These are phyloP conservation scores for Hemerocallis citrina DNA, from an alignment of 106 monocot species.

Conservation along the genomic window DNA sequence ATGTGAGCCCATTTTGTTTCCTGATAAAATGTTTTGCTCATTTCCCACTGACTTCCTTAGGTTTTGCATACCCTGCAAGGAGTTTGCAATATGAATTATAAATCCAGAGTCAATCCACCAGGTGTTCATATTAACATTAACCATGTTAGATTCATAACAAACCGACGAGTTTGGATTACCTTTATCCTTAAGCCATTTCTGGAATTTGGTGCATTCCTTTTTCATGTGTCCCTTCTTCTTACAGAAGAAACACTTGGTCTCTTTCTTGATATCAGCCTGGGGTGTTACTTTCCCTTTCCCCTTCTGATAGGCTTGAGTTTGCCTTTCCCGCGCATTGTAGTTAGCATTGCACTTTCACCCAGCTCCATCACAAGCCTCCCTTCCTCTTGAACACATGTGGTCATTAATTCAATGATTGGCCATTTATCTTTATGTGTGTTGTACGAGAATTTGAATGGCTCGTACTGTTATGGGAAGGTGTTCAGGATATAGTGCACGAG, in stretches of 20 bases:
- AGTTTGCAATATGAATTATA: neutral
- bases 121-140: neutral
- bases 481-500: neutral
- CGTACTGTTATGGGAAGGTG: neutral
- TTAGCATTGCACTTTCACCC: neutral
- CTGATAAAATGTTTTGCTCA: slow-evolving; percentile 1
- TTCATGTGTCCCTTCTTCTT: slow-evolving; percentile 3
- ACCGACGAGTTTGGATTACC: neutral
- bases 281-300: neutral
- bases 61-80: neutral
- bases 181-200: neutral
- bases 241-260: neutral
- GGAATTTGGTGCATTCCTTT: neutral
- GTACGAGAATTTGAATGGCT: neutral
- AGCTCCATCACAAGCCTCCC: neutral
- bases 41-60: neutral
- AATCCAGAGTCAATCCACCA: neutral
- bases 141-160: neutral
- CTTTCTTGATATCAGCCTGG: neutral
- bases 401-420: slow-evolving; percentile 9
- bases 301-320: neutral
- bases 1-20: slow-evolving; percentile 3
- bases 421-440: slow-evolving; percentile 16
- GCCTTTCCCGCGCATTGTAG: neutral
- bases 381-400: slow-evolving; percentile 7